A percentile compares a stretch with the other conserved stretches of the same genome.
phyloP scores from a whole-genome alignment of 2,329 filamentous ascomycete species.

The Colletotrichum acutatum region DNA sequence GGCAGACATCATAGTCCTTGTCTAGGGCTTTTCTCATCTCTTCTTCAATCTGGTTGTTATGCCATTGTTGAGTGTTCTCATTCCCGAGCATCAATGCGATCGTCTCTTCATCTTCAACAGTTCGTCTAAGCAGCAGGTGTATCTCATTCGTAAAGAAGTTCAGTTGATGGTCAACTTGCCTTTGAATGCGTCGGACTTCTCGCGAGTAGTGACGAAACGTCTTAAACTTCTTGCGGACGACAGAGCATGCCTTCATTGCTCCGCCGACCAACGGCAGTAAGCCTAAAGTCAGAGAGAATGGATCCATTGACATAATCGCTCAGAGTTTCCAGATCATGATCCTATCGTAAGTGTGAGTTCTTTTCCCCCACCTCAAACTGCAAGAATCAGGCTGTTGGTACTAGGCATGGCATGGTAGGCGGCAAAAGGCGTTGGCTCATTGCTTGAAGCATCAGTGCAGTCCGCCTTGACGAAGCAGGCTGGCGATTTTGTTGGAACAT shows the following conservation, averaged over 20 bases:
- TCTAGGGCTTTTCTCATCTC: neutral
- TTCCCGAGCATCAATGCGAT: neutral
- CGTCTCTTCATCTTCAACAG: neutral
- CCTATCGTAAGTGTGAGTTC: neutral
- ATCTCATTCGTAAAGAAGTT: constrained; percentile 19
- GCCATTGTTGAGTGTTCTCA: neutral
- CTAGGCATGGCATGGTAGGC: neutral
- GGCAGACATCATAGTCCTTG: neutral
- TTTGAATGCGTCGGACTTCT: neutral
- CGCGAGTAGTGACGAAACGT: constrained; percentile 1
- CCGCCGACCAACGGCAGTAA: constrained; percentile 9
- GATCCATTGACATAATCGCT: neutral
- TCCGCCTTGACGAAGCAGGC: neutral
- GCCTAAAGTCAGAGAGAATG: neutral
- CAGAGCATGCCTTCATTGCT: neutral
- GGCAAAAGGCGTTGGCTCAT: neutral
- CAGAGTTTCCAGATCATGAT: neutral
- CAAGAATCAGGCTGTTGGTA: neutral
- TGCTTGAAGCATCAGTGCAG: neutral
- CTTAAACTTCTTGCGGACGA: neutral
- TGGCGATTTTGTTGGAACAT: neutral
- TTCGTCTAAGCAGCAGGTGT: neutral
- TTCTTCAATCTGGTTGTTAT: neutral
- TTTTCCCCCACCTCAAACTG: neutral
- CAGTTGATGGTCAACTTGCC: neutral